These are phyloP conservation scores for Trametopsis cervina DNA, from an alignment of 768 basidiomycete species.

Conservation along the genomic window DNA sequence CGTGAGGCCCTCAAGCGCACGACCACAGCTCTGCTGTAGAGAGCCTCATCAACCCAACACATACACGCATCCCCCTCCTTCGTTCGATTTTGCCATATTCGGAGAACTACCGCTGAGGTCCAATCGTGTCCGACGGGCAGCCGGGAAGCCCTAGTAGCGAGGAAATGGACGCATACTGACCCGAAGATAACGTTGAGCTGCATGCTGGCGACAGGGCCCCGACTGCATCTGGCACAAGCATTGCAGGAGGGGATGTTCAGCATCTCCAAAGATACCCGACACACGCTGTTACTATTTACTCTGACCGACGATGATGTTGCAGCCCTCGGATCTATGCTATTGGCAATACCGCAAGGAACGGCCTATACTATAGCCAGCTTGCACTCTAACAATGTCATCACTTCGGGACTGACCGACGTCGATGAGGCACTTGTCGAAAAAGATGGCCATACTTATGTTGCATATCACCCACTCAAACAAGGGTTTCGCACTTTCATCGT, in stretches of 20 bases:
- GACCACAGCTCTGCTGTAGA: constrained; percentile 4
- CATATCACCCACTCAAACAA: neutral
- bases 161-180: constrained; percentile 4
- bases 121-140: constrained; percentile 13
- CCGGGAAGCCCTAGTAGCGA: neutral
- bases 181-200: neutral
- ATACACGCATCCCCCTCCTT: neutral
- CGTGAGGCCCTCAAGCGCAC: constrained; percentile 13
- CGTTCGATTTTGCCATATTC: neutral
- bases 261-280: neutral
- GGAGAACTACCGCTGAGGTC: constrained; percentile 24
- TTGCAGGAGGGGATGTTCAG: constrained; percentile 1
- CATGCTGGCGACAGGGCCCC: constrained; percentile 8
- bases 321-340: neutral
- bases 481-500: neutral
- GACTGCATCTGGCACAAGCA: constrained; percentile 1
- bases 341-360: neutral
- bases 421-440: neutral
- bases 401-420: no score
- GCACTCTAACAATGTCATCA: no score
- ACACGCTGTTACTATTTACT: constrained; percentile 1
- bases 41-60: neutral
- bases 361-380: neutral
- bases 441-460: constrained; percentile 1
- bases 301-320: neutral